phyloP scores from a whole-genome alignment of 345 rosid species.

The Aquilaria yunnanensis region DNA sequence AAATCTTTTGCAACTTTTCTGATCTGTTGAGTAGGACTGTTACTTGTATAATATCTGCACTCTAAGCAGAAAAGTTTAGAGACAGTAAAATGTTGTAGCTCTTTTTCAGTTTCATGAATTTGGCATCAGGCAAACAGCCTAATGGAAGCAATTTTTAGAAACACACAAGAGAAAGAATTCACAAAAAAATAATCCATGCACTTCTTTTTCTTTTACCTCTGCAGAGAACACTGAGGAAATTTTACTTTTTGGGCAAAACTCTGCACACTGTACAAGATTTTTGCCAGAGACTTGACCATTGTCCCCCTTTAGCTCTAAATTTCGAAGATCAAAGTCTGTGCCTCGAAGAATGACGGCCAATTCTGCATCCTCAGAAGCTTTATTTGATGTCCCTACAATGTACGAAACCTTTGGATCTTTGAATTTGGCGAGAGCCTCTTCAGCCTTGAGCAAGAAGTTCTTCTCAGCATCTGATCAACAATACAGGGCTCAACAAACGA shows the following conservation, averaged over 20 bases:
- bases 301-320: slow-evolving; percentile 38
- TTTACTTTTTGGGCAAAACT: slow-evolving; percentile 50
- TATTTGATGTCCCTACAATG: slow-evolving; percentile 40
- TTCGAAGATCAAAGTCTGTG: slow-evolving; percentile 39
- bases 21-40: slow-evolving; percentile 62
- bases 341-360: slow-evolving; percentile 48
- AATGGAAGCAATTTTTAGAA: slow-evolving; percentile 3
- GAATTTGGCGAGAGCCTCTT: slow-evolving; percentile 46
- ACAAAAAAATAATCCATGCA: not conserved
- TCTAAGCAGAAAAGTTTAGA: slow-evolving; percentile 49
- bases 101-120: not conserved
- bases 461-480: slow-evolving; percentile 40
- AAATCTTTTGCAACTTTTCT: slow-evolving; percentile 28
- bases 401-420: slow-evolving; percentile 53
- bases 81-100: slow-evolving; percentile 18
- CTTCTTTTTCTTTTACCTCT: slow-evolving; percentile 46
- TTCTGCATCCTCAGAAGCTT: slow-evolving; percentile 33
- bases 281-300: slow-evolving; percentile 27
- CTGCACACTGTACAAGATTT: slow-evolving; percentile 42
- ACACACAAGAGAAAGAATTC: not conserved
- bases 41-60: slow-evolving; percentile 79
- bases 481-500: slow-evolving; percentile 9
- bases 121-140: slow-evolving; percentile 6
- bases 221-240: slow-evolving; percentile 34
- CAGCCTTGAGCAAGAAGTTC: slow-evolving; percentile 38